Conservation (phyloP, 1,284 basidiomycete genomes). For the Phellinidium pouzarii region DNA sequence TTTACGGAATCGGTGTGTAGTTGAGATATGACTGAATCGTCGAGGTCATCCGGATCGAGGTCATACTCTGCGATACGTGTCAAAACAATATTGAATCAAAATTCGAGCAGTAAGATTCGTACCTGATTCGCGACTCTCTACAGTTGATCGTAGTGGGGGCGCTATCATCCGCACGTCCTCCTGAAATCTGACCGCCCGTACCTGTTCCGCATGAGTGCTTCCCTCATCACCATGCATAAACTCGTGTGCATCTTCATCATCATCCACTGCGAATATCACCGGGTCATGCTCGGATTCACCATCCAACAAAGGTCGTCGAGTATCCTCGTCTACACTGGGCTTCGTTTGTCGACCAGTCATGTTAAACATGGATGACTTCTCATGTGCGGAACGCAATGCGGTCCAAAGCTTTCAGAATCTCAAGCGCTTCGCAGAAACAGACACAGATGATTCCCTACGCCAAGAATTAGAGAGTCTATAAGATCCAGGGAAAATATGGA, state of each 20-base stretch:
- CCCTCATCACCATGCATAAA: constrained; percentile 20
- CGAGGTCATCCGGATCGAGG: constrained; percentile 68
- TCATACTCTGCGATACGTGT: constrained; percentile 53
- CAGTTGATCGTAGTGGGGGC: constrained; percentile 61
- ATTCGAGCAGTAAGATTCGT: constrained; percentile 30
- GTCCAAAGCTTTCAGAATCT: neutral
- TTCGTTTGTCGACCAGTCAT: constrained; percentile 3
- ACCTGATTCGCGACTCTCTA: constrained; percentile 72
- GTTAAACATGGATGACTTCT: constrained; percentile 10
- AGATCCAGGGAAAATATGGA: neutral
- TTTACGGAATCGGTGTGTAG: constrained; percentile 28
- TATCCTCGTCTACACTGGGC: constrained; percentile 15
- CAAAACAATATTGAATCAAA: constrained; percentile 6
- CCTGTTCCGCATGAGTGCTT: constrained; percentile 27
- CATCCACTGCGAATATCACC: constrained; percentile 34
- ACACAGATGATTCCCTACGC: neutral
- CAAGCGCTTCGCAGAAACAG: too few relatives aligned
- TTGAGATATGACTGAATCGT: constrained; percentile 44
- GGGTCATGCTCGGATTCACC: constrained; percentile 16
- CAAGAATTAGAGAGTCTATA: neutral
- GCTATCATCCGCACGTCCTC: constrained; percentile 62
- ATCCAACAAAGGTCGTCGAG: constrained; percentile 20
- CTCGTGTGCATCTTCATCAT: constrained; percentile 39
- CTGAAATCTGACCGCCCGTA: constrained; percentile 49
- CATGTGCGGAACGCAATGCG: neutral